Evolutionary conservation across 345 rosid species (phyloP).

Genomic region (Melaleuca quinquenervia): DNA sequence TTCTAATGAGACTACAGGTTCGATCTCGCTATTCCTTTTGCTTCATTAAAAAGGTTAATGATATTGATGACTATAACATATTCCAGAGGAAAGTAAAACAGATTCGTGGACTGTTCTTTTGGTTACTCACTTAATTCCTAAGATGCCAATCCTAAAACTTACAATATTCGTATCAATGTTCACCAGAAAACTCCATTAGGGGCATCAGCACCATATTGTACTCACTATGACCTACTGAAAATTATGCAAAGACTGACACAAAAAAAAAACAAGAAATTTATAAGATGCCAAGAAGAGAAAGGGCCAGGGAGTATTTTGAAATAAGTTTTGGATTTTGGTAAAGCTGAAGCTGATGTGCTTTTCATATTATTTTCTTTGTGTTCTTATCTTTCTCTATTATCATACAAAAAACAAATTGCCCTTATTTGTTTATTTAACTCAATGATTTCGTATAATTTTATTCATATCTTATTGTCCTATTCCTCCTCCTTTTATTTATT

Average conservation of each 20-base stretch:
- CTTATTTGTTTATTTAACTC: background rate
- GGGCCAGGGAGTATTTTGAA: background rate
- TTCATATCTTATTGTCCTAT: background rate
- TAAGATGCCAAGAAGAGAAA: background rate
- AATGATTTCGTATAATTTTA: background rate
- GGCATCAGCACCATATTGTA: background rate
- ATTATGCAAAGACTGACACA: background rate
- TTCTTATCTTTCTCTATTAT: no score
- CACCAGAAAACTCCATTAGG: background rate
- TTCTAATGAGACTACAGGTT: conserved; percentile 45
- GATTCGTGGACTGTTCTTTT: background rate
- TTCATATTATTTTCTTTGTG: no score
- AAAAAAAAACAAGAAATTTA: background rate
- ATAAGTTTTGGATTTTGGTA: no score
- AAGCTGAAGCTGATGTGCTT: no score
- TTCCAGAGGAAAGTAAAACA: background rate
- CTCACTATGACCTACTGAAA: background rate
- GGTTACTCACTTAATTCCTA: background rate
- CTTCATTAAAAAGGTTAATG: background rate
- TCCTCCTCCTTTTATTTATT: background rate
- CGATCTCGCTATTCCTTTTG: background rate
- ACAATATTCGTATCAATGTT: background rate
- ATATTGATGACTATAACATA: background rate
- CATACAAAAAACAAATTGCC: background rate
- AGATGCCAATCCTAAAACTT: background rate